These are phyloP conservation scores for Escallonia rubra DNA, from an alignment of 129 eudicot genomes.

Conservation along the genomic window DNA sequence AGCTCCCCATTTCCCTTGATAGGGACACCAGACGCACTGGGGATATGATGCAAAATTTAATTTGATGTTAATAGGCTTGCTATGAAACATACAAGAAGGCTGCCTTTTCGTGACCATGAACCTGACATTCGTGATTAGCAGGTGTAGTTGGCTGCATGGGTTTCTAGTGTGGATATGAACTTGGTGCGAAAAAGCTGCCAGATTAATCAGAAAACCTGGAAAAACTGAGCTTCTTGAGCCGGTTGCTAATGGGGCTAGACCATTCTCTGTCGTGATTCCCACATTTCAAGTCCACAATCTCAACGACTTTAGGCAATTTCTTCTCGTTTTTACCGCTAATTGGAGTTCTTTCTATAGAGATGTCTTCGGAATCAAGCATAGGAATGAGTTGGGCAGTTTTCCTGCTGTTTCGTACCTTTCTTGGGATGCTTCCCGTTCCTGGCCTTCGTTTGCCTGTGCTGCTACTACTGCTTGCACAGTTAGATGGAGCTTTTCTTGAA, in stretches of 20 bases:
- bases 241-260: constrained; percentile 28
- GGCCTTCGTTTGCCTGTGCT: constrained; percentile 7
- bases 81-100: no score
- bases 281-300: constrained; percentile 42
- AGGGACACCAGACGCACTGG: no score
- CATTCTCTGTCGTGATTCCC: constrained; percentile 31
- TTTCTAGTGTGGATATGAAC: no score
- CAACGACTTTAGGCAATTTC: constrained; percentile 28
- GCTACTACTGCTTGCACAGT: constrained; percentile 10
- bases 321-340: constrained; percentile 20
- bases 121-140: no score
- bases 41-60: no score
- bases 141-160: no score
- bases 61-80: no score
- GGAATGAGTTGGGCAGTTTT: constrained; percentile 22
- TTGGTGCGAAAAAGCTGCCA: not conserved
- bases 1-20: no score
- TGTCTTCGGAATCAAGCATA: constrained; percentile 30
- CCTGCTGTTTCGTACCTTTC: not conserved
- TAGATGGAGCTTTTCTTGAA: constrained; percentile 11
- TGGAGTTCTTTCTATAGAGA: constrained; percentile 32
- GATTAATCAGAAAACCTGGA: constrained; percentile 36
- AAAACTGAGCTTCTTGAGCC: constrained; percentile 35
- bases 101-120: no score
- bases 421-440: constrained; percentile 7